phyloP scores from a whole-genome alignment of 2,329 filamentous ascomycete species.

The Meredithiella fracta region DNA sequence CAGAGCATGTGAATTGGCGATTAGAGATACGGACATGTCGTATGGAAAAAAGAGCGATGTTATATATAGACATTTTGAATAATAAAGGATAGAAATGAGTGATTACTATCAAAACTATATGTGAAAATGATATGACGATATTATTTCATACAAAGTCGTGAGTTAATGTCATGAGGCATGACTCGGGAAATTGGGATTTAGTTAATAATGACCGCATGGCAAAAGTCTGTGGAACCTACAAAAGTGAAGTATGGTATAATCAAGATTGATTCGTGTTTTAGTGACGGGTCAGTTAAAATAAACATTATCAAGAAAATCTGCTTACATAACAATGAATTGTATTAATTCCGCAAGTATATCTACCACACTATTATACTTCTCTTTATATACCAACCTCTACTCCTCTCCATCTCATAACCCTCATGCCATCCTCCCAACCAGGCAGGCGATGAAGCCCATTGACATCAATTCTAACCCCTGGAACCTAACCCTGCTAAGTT shows the following conservation, averaged over 20 bases:
- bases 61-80: background rate
- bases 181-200: background rate
- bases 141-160: background rate
- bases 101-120: background rate
- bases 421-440: constrained; percentile 2
- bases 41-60: background rate
- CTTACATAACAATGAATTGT: no score
- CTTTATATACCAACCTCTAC: no score
- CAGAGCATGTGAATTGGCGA: constrained; percentile 1
- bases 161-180: background rate
- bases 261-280: background rate
- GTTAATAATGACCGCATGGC: background rate
- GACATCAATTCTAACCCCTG: constrained; percentile 5
- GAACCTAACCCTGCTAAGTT: no score
- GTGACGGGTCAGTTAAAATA: background rate
- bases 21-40: background rate
- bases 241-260: background rate
- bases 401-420: no score
- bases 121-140: background rate
- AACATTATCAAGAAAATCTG: no score
- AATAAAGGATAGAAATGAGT: no score
- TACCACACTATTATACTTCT: no score
- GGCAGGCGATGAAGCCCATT: constrained; percentile 18
- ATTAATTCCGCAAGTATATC: no score
- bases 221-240: background rate